Percentiles rank a stretch among this genome's conserved stretches.
These are phyloP conservation scores for Fusarium incarnatum DNA, from an alignment of 2,329 filamentous ascomycete genomes.

Conservation along the genomic window DNA sequence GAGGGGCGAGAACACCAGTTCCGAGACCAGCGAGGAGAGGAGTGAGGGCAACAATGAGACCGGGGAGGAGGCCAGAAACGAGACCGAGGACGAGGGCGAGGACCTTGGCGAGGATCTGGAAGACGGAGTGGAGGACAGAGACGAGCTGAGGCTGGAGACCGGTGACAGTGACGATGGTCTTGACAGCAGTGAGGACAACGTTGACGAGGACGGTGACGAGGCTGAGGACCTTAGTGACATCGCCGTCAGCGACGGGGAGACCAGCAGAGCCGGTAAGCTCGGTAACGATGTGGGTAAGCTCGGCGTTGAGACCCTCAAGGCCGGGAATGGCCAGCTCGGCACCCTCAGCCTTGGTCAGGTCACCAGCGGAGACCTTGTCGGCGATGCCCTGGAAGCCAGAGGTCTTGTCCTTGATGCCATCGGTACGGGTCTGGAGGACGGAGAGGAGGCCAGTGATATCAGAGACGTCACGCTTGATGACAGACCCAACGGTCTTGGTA, in stretches of 20 bases:
- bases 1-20: slow-evolving; percentile 42
- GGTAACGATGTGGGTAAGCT: slow-evolving; percentile 43
- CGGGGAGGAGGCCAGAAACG: slow-evolving; percentile 41
- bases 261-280: slow-evolving; percentile 40
- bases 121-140: slow-evolving; percentile 46
- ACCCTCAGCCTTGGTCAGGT: slow-evolving; percentile 40
- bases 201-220: slow-evolving; percentile 38
- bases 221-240: slow-evolving; percentile 43
- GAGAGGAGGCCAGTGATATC: slow-evolving; percentile 8
- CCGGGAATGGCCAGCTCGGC: slow-evolving; percentile 20
- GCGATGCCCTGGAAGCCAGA: slow-evolving; percentile 25
- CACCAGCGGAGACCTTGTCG: slow-evolving; percentile 38
- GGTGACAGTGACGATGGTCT: slow-evolving; percentile 38
- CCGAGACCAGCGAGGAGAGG: slow-evolving; percentile 47
- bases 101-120: slow-evolving; percentile 45
- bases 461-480: slow-evolving; percentile 12
- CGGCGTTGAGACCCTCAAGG: slow-evolving; percentile 34
- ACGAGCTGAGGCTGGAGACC: slow-evolving; percentile 43
- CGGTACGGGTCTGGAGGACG: slow-evolving; percentile 3
- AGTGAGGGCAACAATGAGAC: slow-evolving; percentile 40
- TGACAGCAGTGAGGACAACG: slow-evolving; percentile 41
- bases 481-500: not conserved
- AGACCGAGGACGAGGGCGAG: slow-evolving; percentile 42
- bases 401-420: slow-evolving; percentile 20
- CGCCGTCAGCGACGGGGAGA: slow-evolving; percentile 35